Base-by-base conservation (phyloP, 2,329 filamentous ascomycete species). In the Nigrospora sphaerica region DNA sequence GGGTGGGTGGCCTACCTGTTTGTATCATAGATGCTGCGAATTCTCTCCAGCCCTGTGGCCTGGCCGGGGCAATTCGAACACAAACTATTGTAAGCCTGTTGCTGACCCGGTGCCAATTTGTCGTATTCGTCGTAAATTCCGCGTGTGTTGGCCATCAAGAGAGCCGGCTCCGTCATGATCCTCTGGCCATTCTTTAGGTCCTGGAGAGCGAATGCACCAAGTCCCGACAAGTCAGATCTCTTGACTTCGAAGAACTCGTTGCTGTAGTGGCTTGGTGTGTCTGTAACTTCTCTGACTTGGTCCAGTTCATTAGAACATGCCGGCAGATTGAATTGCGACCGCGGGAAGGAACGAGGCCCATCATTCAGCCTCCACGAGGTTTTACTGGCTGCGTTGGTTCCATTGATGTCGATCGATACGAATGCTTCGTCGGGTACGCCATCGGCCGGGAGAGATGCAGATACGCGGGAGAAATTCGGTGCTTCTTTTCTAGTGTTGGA, bases 121-220 rank as follows among this genome's bases (percentile, higher is more conserved):
- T 58, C 57, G n/a, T 73, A 69, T 16, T 63, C 62, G 10, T 57
- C 45, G 17, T 64, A 58, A 0, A 76, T 46, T 6, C 55, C 48
- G 11, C 46, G 48, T 12, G 51, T 39, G 35, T 49, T 56, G 2
- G 61, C 62, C 4, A 57, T 57, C 14, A 79, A 55, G 0, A 77
- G 56, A 0, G 74, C 68, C 12, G 49, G 52, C 56, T 80, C 77
- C 0, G 65, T 52, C 0, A 78, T 65, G 10, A 80, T 67, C 1
- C 61, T 52, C 33, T 73, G 65, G 33, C 65, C 65, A 0, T 52
- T 42, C 16, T 51, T 50, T 12, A 80, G 62, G 7, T 66, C 58
- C 6, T 54, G 56, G 1, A 54, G 51, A 0, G 76, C 74, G 40
- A 78, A 77, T 0, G 64, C 68, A 0, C 76, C 76, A 39, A 68